These are phyloP conservation scores for Penicillium cinerascens DNA, from an alignment of 495 filamentous ascomycete genomes.

Conservation along the genomic window DNA sequence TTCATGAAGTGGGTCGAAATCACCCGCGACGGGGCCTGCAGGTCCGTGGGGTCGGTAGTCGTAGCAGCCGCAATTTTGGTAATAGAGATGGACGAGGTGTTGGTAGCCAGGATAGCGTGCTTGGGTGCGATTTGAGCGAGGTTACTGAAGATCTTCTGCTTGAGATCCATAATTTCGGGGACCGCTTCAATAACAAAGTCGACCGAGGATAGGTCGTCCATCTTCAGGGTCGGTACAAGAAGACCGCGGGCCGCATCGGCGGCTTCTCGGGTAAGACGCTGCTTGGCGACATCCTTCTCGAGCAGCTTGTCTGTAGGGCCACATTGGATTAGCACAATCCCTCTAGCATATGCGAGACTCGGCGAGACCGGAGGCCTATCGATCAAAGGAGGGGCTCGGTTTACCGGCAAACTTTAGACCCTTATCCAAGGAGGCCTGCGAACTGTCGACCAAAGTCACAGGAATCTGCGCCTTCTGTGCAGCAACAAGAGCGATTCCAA, in stretches of 20 bases:
- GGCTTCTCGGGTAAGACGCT: constrained; percentile 72
- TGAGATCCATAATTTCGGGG: constrained; percentile 85
- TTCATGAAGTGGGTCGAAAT: constrained; percentile 99
- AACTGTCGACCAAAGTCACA: constrained; percentile 83
- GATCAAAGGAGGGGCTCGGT: constrained; percentile 9
- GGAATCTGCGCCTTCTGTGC: constrained; percentile 79
- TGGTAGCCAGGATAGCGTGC: constrained; percentile 91
- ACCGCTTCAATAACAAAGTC: constrained; percentile 99
- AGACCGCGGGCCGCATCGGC: constrained; percentile 67
- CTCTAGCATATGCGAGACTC: not conserved
- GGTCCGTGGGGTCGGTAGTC: constrained; percentile 69
- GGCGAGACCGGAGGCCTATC: not conserved
- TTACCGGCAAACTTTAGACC: constrained; percentile 85
- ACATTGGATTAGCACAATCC: not conserved
- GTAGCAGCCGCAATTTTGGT: constrained; percentile 91
- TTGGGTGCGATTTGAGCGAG: constrained; percentile 80
- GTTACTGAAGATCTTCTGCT: constrained; percentile 80
- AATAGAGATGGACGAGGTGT: constrained; percentile 96
- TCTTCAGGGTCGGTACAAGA: constrained; percentile 64
- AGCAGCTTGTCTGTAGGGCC: constrained; percentile 74
- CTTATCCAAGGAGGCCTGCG: constrained; percentile 84
- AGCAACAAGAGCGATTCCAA: constrained; percentile 95
- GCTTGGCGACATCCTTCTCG: constrained; percentile 84
- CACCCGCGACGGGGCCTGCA: constrained; percentile 79
- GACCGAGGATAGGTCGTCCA: constrained; percentile 76